Evolutionary conservation across 2,329 filamentous ascomycete genomes (phyloP).

Genomic region (Nigrospora sphaerica): DNA sequence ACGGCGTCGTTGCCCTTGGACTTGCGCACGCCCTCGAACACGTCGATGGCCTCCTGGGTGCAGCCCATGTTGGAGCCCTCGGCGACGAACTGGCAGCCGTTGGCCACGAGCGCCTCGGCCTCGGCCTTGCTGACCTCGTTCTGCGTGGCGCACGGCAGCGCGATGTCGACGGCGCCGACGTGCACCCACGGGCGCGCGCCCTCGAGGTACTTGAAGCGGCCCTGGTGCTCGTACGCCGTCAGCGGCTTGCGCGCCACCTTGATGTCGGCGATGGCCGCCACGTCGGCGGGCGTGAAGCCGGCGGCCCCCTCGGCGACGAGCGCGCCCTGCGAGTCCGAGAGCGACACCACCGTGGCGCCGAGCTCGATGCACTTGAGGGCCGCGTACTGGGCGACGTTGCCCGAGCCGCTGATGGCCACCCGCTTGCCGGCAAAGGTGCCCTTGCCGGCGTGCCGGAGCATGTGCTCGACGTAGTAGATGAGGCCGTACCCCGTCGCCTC

Average conservation of each 20-base stretch:
- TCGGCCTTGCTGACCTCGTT: conserved; percentile 95
- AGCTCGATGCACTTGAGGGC: conserved; percentile 96
- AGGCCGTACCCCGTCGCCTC: conserved; percentile 96
- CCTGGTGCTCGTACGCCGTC: conserved; percentile 57
- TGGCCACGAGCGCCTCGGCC: conserved; percentile 70
- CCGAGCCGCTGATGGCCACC: conserved; percentile 92
- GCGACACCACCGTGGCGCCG: conserved; percentile 82
- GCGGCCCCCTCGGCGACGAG: conserved; percentile 67
- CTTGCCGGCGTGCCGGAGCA: conserved; percentile 85
- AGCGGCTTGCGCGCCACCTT: conserved; percentile 85
- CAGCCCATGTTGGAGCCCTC: conserved; percentile 99
- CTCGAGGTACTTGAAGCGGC: conserved; percentile 73
- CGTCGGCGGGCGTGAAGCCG: conserved; percentile 71
- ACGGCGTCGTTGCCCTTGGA: conserved; percentile 63
- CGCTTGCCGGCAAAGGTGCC: conserved; percentile 86
- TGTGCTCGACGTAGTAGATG: conserved; percentile 93
- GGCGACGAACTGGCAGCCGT: conserved; percentile 77
- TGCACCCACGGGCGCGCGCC: conserved; percentile 88
- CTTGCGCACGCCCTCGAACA: conserved; percentile 75
- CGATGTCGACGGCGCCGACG: conserved; percentile 83
- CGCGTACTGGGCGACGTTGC: conserved; percentile 96
- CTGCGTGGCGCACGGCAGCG: conserved; percentile 89
- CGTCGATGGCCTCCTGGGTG: conserved; percentile 88
- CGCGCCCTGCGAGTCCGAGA: conserved; percentile 86
- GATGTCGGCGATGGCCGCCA: conserved; percentile 71